Evolutionary conservation across 2,329 filamentous ascomycete species (phyloP), one percentile per base, ranked within the genome.

Genomic region (Trichophyton schoenleinii): DNA sequence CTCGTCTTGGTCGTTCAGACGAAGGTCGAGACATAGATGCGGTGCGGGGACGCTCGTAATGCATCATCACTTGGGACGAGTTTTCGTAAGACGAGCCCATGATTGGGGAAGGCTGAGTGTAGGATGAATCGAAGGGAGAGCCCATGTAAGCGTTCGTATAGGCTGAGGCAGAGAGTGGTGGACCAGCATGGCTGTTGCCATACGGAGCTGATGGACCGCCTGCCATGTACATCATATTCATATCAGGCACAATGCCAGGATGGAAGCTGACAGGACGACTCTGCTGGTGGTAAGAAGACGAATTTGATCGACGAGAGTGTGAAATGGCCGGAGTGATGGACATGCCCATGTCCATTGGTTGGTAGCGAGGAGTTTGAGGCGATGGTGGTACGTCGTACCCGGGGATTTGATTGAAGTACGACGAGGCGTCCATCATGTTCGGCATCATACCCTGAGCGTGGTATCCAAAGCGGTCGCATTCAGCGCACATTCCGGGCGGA

Each of bases 241-340:
- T 68, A 42, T 72, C 71, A 34, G 70, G 70, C 20, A 63, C 63
- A 34, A 67, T 64, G 8, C 70, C 72, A 18, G 58, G 42, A 63
- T 77, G 74, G 61, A 70, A 75, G 62, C 74, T 77, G 58, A 73
- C 61, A 13, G 75, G 74, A 58, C 74, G 70, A 64, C 67, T 67
- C 22, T 63, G 58, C 48, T 70, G 52, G 62, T 75, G 72, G 49
- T 75, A 74, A n/a, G 73, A 67, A 61, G 68, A 68, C 22, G 74
- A 70, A 41, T 36, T 44, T 9, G 57, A 42, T 38, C 71, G 70
- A 63, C 65, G 63, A 42, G 60, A 25, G 65, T 61, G 48, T 72
- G 72, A 60, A 66, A 68, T 11, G 63, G 67, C 31, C 66, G 66
- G 60, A 67, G 70, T 31, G 5, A 53, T 44, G 6, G 59, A 34